Evolutionary conservation across 352 stramenopile species (phyloP), one percentile per base, ranked within the genome.

Genomic region (Pythium myriotylum): DNA sequence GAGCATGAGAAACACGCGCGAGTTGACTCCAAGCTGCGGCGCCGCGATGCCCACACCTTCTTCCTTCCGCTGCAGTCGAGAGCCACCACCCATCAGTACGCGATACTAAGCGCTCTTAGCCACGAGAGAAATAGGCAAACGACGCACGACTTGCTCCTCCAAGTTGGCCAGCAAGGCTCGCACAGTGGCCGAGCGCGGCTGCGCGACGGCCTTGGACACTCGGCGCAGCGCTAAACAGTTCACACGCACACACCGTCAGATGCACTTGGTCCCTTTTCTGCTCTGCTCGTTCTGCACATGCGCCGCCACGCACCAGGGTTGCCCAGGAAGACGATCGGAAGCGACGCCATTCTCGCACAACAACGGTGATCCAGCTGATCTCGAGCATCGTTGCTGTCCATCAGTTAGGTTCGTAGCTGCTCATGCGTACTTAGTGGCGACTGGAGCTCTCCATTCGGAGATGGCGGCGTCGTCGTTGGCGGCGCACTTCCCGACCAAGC

Each of bases 1-100:
- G 45, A 92, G 73, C 83, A 92, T 92, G 40, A 94, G 70, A 60
- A 94, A 94, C 67, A 92, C 83, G 54, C 86, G 84, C 61, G 84
- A 47, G 56, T 91, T 94, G 61, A 88, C 71, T 0, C 81, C 86
- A 0, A 94, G 62, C 56, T 94, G 86, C 17, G 86, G 83, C 12
- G 80, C 86, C 16, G 86, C 86, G 46, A 94, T 86, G 20, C 86
- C 86, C 26, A 94, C 78, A 12, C 86, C 83, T 35, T 79, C 74
- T 48, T 92, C 76, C 27, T 79, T 65, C 8, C 79, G 77, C 85
- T 94, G 55, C 13, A 45, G 4, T 22, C n/a, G n/a, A n/a, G n/a
- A n/a, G n/a, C n/a, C n/a, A n/a, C n/a, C n/a, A n/a, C n/a, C n/a
- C n/a, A n/a, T n/a, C n/a, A n/a, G n/a, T n/a, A n/a, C n/a, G n/a